Evolutionary conservation across 106 monocot genomes (phyloP).

Genomic region (Triglochin maritima): DNA sequence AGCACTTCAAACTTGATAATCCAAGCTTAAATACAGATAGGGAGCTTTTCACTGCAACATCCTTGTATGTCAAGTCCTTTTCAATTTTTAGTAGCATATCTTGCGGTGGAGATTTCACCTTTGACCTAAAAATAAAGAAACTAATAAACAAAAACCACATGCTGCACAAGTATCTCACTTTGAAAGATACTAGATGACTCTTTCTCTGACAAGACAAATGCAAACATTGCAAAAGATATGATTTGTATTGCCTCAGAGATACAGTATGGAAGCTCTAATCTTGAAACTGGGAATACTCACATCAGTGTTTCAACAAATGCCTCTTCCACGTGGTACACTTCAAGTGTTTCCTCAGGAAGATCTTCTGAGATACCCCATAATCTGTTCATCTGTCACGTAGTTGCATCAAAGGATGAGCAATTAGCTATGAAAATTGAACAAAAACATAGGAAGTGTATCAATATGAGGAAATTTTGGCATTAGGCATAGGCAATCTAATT

Average conservation of each 20-base stretch:
- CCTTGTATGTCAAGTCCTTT: slow-evolving; percentile 44
- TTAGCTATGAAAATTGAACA: not conserved
- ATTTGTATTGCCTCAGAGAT: no score
- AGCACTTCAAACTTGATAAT: slow-evolving; percentile 59
- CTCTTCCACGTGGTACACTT: slow-evolving; percentile 83
- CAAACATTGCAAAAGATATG: no score
- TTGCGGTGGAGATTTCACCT: slow-evolving; percentile 71
- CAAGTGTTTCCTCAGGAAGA: slow-evolving; percentile 53
- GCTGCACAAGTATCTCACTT: not conserved
- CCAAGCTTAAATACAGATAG: slow-evolving; percentile 79
- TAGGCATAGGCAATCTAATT: no score
- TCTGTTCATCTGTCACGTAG: slow-evolving; percentile 41
- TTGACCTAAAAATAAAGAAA: slow-evolving; percentile 44
- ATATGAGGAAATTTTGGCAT: no score
- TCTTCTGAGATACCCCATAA: slow-evolving; percentile 34
- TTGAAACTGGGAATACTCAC: slow-evolving; percentile 26
- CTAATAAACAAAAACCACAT: not conserved
- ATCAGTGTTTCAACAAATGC: slow-evolving; percentile 79
- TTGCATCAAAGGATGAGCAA: not conserved
- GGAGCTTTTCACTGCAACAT: slow-evolving; percentile 58
- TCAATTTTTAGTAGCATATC: slow-evolving; percentile 64
- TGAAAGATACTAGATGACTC: not conserved
- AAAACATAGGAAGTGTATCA: not conserved
- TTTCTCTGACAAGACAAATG: no score
- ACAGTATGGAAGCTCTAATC: no score